Evolutionary conservation across 2,329 filamentous ascomycete genomes (phyloP).

Genomic region (Setomelanomma holmii): DNA sequence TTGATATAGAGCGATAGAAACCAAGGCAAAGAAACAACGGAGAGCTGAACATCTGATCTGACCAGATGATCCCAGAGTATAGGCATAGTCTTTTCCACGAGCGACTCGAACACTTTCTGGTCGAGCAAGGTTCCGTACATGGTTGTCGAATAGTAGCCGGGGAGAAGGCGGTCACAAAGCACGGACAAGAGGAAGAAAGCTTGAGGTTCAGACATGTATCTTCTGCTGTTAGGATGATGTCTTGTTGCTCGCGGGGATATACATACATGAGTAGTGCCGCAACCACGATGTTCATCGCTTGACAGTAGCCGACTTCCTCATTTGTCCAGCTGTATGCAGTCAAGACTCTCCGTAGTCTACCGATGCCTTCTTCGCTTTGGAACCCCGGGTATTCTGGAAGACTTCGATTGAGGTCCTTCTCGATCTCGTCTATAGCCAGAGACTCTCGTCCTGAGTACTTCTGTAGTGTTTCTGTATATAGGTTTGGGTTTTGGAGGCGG

Average conservation of each 20-base stretch:
- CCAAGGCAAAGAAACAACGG: constrained; percentile 96
- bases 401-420: constrained; percentile 96
- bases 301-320: constrained; percentile 94
- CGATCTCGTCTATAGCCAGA: constrained; percentile 96
- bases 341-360: constrained; percentile 83
- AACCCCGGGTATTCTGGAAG: constrained; percentile 97
- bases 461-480: constrained; percentile 82
- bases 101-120: constrained; percentile 94
- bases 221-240: constrained; percentile 46
- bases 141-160: constrained; percentile 97
- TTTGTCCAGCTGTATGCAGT: constrained; percentile 99
- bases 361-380: constrained; percentile 94
- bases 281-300: constrained; percentile 99
- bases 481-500: constrained; percentile 81
- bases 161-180: constrained; percentile 89
- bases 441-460: constrained; percentile 88
- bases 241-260: constrained; percentile 10
- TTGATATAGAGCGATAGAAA: constrained; percentile 98
- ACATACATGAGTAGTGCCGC: constrained; percentile 88
- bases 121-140: constrained; percentile 99
- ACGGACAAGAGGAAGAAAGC: constrained; percentile 93
- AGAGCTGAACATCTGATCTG: constrained; percentile 95
- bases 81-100: constrained; percentile 99
- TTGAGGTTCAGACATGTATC: constrained; percentile 94
- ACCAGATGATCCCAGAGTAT: constrained; percentile 98